Conservation (phyloP, 306 rosid genomes). For the Vigna mungo region DNA sequence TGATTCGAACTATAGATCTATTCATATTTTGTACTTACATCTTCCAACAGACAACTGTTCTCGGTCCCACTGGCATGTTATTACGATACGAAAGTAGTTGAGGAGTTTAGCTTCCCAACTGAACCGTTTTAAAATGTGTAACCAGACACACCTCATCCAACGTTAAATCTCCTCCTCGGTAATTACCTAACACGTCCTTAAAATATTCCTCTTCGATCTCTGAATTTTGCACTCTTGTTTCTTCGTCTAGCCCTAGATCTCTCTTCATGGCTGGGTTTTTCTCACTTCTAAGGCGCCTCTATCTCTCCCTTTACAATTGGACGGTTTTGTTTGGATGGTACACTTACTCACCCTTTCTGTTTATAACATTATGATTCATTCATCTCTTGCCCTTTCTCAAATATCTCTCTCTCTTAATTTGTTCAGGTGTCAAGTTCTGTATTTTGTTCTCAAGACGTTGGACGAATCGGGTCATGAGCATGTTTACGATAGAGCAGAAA, state of each 20-base stretch:
- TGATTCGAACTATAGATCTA: too few species aligned
- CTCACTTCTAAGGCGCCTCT: slow-evolving; percentile 61
- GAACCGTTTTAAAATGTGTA: slow-evolving; percentile 11
- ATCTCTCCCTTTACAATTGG: slow-evolving; percentile 83
- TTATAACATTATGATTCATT: neutral
- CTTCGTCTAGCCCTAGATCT: slow-evolving; percentile 23
- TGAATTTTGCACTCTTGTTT: neutral
- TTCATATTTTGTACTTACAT: too few species aligned
- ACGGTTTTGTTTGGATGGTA: slow-evolving; percentile 84
- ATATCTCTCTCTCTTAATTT: slow-evolving; percentile 10
- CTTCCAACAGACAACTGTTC: too few species aligned
- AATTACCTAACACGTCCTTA: neutral
- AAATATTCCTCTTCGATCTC: neutral
- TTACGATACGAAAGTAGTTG: slow-evolving; percentile 30
- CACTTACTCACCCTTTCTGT: neutral
- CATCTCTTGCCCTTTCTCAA: neutral
- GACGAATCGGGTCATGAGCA: slow-evolving; percentile 66
- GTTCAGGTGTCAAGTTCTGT: slow-evolving; percentile 75
- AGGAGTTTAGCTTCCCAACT: slow-evolving; percentile 52
- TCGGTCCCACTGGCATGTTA: neutral
- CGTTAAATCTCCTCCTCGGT: neutral
- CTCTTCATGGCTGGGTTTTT: slow-evolving; percentile 61
- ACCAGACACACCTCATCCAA: neutral
- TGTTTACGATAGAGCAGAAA: slow-evolving; percentile 78
- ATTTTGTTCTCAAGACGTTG: slow-evolving; percentile 61